Base-by-base conservation (phyloP, 2,329 filamentous ascomycete genomes). In the Talaromyces verruculosus region DNA sequence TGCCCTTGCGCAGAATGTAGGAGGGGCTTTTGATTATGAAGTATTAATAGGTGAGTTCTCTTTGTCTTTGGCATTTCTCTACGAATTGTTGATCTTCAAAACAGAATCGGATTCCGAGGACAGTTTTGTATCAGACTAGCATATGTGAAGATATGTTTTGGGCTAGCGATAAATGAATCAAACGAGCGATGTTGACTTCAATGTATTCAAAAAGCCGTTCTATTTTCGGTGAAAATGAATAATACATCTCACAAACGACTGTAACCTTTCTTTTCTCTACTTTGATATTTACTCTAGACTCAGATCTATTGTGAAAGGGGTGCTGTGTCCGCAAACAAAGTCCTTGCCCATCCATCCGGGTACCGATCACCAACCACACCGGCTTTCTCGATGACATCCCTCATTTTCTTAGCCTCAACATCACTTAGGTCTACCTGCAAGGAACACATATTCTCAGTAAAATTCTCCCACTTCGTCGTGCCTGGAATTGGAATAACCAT, bases 1-100 rank as follows among this genome's bases (percentile, higher is more conserved):
- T 28, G 68, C 65, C n/a, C 55, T 74, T 35, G 67, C 67, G 39
- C 60, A 63, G 15, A 68, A 61, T 13, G 55, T 74, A 13, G 67
- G 69, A 41, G 73, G 72, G 19, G 64, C 68, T 2, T 73, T 75
- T 57, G 71, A 74, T 58, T 74, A 73, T 67, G 69, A 64, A 17
- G 39, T 60, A 17, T 2, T 43, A 10, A 60, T 60, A 41, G 57
- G 57, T 45, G 17, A 60, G 57, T 13, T 33, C 25, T 60, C 8
- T 28, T 6, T 30, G 0, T 33, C 19, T 7, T 22, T 43, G 19
- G 15, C 35, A 3, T n/a, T 60, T 11, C 4, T 41, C 37, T 28
- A 19, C n/a, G 0, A 10, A 19, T n/a, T 13, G 25, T 22, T 45
- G 15, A 60, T n/a, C 30, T 2, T 17, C 2, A 7, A 37, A 39